Evolutionary conservation across 352 stramenopile genomes (phyloP), one percentile per base, ranked within the genome.

Genomic region (Phytopythium montanum): DNA sequence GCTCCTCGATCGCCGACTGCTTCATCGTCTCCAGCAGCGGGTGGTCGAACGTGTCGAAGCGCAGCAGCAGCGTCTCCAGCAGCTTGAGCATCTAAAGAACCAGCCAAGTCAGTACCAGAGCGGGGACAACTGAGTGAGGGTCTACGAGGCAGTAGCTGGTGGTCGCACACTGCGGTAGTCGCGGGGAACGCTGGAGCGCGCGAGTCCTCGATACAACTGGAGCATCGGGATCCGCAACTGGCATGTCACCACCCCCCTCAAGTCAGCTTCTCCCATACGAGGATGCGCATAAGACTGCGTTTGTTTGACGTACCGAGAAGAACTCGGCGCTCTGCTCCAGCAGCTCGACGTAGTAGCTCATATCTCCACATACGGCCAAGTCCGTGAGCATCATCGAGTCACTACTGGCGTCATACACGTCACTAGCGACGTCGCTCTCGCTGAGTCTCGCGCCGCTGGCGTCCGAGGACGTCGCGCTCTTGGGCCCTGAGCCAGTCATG

Each of bases 211-310:
- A 63, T 94, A 94, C 19, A 90, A 54, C 34, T 85, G 69, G 36
- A 94, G 73, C 80, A 92, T 90, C 0, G 81, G 79, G 19, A 84
- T 49, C 19, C 84, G 84, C 34, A 93, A 70, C 83, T 92, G 52
- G 12, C 18, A 33, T 45, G 5, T 31, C 5, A n/a, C 49, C 49
- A 42, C 29, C 29, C 59, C 21, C 31, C 25, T 19, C 62, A 41
- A 52, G 16, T 28, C 34, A 53, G 28, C 34, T 21, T 23, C 41
- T 44, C 14, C 36, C 1, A 19, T n/a, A 9, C 38, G 9, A 12
- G 10, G 9, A 48, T 5, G 6, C 34, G 52, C 6, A 13, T 14
- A 39, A n/a, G 5, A 25, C 23, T 36, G 38, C 29, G 7, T 39
- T 12, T 28, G 9, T 34, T 34, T 33, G 36, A 14, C 74, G 31